Evolutionary conservation across 805 yeast genomes (phyloP).

Genomic region (Dipodascus geniculatus): DNA sequence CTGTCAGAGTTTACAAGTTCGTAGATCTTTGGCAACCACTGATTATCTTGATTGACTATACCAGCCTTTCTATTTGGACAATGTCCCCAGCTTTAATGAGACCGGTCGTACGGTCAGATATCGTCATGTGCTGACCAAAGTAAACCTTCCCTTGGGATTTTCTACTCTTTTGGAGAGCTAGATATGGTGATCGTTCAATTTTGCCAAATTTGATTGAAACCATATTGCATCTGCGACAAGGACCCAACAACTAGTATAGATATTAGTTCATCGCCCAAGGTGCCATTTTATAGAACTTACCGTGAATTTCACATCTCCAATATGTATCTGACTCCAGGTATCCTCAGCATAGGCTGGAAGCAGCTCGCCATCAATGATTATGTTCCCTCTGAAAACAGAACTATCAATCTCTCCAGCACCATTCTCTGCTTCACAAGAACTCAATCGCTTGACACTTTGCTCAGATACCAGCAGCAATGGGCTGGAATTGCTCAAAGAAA

Average conservation of each 20-base stretch:
- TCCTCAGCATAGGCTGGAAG: conserved; percentile 30
- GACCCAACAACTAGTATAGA: conserved; percentile 16
- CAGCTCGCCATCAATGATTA: conserved; percentile 22
- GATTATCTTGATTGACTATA: no score
- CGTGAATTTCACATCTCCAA: conserved; percentile 10
- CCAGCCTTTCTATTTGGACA: background rate
- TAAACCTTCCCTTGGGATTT: conserved; percentile 28
- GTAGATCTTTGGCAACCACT: no score
- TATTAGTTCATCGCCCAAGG: background rate
- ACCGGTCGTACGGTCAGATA: background rate
- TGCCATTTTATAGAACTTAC: conserved; percentile 1
- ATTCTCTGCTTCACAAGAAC: conserved; percentile 2
- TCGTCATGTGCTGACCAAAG: conserved; percentile 28
- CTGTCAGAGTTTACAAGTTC: no score
- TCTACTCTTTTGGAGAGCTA: conserved; percentile 25
- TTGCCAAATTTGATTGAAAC: conserved; percentile 31
- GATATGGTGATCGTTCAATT: conserved; percentile 25
- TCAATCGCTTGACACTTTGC: conserved; percentile 21
- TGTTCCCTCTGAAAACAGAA: conserved; percentile 29
- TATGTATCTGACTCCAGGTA: conserved; percentile 21
- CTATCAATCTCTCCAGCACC: conserved; percentile 8
- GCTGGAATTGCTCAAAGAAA: conserved; percentile 26
- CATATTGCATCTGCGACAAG: conserved; percentile 35
- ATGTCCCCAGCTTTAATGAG: background rate
- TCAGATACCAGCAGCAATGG: conserved; percentile 29